Evolutionary conservation across 1,284 basidiomycete genomes (phyloP).

Genomic region (Boletus hoseneyae): DNA sequence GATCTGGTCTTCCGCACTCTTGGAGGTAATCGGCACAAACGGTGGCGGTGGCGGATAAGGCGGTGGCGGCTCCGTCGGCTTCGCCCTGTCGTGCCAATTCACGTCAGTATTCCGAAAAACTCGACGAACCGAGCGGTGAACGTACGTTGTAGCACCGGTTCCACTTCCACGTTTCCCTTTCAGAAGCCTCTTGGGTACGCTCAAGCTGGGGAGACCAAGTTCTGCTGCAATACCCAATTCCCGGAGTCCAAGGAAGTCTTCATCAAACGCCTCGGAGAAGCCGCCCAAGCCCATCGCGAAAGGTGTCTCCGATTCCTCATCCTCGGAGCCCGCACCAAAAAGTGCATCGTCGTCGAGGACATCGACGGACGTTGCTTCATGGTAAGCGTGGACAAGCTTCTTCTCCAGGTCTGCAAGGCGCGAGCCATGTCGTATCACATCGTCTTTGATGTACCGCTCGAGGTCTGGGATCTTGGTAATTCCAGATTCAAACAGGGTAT

Average conservation of each 20-base stretch:
- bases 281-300: slow-evolving; percentile 74
- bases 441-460: slow-evolving; percentile 86
- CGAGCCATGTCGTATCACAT: slow-evolving; percentile 79
- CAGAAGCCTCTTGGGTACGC: slow-evolving; percentile 77
- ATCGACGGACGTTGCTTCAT: slow-evolving; percentile 69
- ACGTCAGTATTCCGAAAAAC: slow-evolving; percentile 7
- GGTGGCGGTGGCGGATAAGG: slow-evolving; percentile 86
- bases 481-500: slow-evolving; percentile 87
- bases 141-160: slow-evolving; percentile 45
- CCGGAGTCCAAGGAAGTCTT: slow-evolving; percentile 89
- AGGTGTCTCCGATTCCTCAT: slow-evolving; percentile 74
- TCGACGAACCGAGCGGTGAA: slow-evolving; percentile 14
- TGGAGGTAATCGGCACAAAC: slow-evolving; percentile 66
- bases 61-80: slow-evolving; percentile 73
- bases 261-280: slow-evolving; percentile 85
- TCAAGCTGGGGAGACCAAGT: slow-evolving; percentile 75
- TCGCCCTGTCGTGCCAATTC: slow-evolving; percentile 39
- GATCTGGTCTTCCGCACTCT: slow-evolving; percentile 73
- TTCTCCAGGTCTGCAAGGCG: slow-evolving; percentile 80
- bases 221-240: slow-evolving; percentile 90
- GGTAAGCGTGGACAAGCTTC: slow-evolving; percentile 80
- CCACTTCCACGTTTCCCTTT: slow-evolving; percentile 56
- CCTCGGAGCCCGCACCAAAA: slow-evolving; percentile 64
- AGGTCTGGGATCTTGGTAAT: slow-evolving; percentile 72
- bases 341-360: slow-evolving; percentile 75